phyloP scores from a whole-genome alignment of 345 rosid species.

The Gossypium thurberi region DNA sequence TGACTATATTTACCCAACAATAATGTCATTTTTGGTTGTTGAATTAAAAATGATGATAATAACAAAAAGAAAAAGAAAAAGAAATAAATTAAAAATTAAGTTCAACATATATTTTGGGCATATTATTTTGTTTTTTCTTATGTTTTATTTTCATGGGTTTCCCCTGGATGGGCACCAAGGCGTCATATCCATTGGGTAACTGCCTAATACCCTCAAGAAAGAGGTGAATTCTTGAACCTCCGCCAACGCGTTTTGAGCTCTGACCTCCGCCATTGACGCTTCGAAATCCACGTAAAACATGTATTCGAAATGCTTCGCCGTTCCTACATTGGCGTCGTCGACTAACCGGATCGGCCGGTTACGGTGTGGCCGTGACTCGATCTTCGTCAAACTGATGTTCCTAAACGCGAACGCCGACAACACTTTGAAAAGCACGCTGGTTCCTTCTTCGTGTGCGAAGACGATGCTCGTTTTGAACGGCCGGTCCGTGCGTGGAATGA shows the following conservation, averaged over 20 bases:
- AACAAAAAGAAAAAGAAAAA: background rate
- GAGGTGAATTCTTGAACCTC: slow-evolving; percentile 99
- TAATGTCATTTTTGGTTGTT: background rate
- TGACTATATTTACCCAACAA: background rate
- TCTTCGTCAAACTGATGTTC: slow-evolving; percentile 81
- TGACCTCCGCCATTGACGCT: slow-evolving; percentile 88
- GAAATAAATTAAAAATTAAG: slow-evolving; percentile 11
- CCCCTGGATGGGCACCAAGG: slow-evolving; percentile 70
- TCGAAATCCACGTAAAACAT: slow-evolving; percentile 88
- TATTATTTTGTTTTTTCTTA: slow-evolving; percentile 1
- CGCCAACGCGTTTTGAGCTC: slow-evolving; percentile 89
- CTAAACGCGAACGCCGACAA: slow-evolving; percentile 87
- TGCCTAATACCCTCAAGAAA: slow-evolving; percentile 87
- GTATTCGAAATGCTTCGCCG: slow-evolving; percentile 87
- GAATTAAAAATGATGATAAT: background rate
- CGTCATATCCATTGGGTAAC: slow-evolving; percentile 99
- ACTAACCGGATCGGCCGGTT: slow-evolving; percentile 67
- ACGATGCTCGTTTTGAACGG: slow-evolving; percentile 98
- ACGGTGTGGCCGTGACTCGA: slow-evolving; percentile 91
- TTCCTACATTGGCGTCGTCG: slow-evolving; percentile 71
- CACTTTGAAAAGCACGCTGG: slow-evolving; percentile 86
- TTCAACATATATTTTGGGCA: slow-evolving; percentile 12
- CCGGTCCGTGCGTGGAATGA: slow-evolving; percentile 84
- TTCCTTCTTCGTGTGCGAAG: slow-evolving; percentile 94
- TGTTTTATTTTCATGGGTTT: background rate